Evolutionary conservation across 345 rosid species (phyloP).

Genomic region (Eucalyptus curtisii): DNA sequence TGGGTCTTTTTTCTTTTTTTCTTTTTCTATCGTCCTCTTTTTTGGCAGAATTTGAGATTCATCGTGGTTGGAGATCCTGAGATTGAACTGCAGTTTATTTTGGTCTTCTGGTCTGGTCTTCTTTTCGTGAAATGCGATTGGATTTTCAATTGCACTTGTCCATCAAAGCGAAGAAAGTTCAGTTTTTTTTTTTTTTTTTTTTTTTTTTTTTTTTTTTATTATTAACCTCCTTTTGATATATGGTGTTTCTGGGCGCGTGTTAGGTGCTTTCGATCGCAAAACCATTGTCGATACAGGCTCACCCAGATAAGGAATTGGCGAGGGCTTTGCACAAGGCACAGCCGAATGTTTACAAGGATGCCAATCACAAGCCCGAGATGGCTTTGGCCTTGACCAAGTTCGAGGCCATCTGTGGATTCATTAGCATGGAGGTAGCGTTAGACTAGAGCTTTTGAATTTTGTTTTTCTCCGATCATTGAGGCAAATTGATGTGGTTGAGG

Average conservation of each 20-base stretch:
- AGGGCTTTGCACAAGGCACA: slow-evolving; percentile 56
- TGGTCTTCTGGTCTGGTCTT: neutral
- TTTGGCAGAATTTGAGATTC: neutral
- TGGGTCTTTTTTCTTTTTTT: neutral
- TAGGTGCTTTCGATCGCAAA: slow-evolving; percentile 92
- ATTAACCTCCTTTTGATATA: neutral
- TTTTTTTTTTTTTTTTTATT: neutral
- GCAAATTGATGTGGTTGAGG: neutral
- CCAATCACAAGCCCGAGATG: slow-evolving; percentile 97
- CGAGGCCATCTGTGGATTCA: slow-evolving; percentile 89
- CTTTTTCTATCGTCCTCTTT: neutral
- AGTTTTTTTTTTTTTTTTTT: neutral
- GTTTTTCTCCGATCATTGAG: neutral
- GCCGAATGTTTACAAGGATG: slow-evolving; percentile 78
- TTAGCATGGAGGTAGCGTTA: slow-evolving; percentile 46
- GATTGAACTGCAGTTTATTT: neutral
- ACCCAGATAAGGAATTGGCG: slow-evolving; percentile 86
- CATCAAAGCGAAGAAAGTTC: neutral
- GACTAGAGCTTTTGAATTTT: neutral
- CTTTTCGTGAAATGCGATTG: neutral
- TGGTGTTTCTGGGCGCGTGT: neutral
- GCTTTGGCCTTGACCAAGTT: slow-evolving; percentile 91
- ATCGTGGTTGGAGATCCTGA: neutral
- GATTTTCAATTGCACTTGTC: neutral
- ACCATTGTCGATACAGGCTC: slow-evolving; percentile 92